phyloP scores from a whole-genome alignment of 1,284 basidiomycete species.

The Agaricales sp. region DNA sequence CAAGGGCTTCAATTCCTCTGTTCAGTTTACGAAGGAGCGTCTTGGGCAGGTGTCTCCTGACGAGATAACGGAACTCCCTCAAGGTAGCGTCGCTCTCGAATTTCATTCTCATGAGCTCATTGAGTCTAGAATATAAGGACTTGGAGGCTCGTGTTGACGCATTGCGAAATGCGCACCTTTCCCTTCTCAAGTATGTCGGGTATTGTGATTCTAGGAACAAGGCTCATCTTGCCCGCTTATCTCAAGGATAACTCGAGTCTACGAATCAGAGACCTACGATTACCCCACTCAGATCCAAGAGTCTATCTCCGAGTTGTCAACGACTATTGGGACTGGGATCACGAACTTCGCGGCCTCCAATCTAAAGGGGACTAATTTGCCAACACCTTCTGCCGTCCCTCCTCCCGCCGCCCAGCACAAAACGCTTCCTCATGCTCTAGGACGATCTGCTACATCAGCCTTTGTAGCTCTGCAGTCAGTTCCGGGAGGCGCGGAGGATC shows the following conservation, averaged over 20 bases:
- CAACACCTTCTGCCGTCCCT: conserved; percentile 58
- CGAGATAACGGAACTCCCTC: conserved; percentile 93
- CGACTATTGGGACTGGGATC: conserved; percentile 70
- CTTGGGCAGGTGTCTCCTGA: conserved; percentile 84
- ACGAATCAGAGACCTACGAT: conserved; percentile 83
- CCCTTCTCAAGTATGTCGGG: conserved; percentile 68
- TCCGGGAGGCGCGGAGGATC: conserved; percentile 42
- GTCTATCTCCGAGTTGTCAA: conserved; percentile 61
- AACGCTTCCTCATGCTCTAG: conserved; percentile 91
- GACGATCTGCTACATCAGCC: conserved; percentile 70
- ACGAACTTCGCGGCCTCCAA: conserved; percentile 82
- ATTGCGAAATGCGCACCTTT: conserved; percentile 70
- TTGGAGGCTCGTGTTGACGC: conserved; percentile 93
- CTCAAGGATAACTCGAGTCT: conserved; percentile 74
- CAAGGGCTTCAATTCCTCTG: conserved; percentile 78
- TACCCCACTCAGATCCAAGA: conserved; percentile 77
- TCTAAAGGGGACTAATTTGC: conserved; percentile 84
- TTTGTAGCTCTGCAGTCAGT: conserved; percentile 44
- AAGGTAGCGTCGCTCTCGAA: conserved; percentile 35
- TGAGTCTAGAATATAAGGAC: conserved; percentile 80
- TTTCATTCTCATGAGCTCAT: conserved; percentile 12
- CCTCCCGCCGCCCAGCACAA: conserved; percentile 63
- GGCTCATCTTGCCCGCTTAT: conserved; percentile 8
- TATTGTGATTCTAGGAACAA: neutral
- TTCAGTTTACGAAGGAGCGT: conserved; percentile 86